Evolutionary conservation across 352 stramenopile genomes (phyloP).

Genomic region (Peronospora farinosa): DNA sequence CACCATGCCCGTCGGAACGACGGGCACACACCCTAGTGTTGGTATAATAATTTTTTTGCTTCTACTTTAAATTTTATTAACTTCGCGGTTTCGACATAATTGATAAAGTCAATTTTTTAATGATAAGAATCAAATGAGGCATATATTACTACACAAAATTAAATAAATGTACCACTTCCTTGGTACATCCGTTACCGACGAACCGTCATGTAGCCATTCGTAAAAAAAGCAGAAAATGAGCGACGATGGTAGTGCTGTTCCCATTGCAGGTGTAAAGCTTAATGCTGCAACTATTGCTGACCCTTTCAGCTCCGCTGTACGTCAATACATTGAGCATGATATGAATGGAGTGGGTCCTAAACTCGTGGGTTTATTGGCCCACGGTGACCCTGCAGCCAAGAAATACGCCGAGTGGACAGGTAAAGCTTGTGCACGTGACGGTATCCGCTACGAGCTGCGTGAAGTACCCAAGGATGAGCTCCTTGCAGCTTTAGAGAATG

Average conservation of each 20-base stretch:
- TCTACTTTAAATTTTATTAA: no score
- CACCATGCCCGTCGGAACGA: no score
- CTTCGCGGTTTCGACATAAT: no score
- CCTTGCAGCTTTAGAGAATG: constrained; percentile 87
- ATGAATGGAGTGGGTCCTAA: constrained; percentile 78
- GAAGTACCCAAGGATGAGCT: constrained; percentile 91
- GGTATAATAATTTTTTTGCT: no score
- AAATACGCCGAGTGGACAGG: constrained; percentile 97
- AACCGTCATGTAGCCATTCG: no score
- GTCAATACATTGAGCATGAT: constrained; percentile 70
- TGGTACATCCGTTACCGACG: constrained; percentile 6
- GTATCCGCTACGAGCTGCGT: constrained; percentile 95
- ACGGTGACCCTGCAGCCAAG: constrained; percentile 90
- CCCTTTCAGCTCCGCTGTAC: constrained; percentile 82
- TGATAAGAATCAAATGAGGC: no score
- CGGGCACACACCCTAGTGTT: no score
- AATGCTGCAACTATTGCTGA: constrained; percentile 77
- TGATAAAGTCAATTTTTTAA: no score
- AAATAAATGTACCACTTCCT: no score
- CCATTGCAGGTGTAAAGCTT: constrained; percentile 46
- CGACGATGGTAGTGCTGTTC: constrained; percentile 3
- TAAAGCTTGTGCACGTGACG: constrained; percentile 90
- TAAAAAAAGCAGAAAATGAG: constrained; percentile 3
- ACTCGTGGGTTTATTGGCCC: constrained; percentile 90
- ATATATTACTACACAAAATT: no score